Base-by-base conservation (phyloP, 768 basidiomycete species). In the Mycena indigotica region DNA sequence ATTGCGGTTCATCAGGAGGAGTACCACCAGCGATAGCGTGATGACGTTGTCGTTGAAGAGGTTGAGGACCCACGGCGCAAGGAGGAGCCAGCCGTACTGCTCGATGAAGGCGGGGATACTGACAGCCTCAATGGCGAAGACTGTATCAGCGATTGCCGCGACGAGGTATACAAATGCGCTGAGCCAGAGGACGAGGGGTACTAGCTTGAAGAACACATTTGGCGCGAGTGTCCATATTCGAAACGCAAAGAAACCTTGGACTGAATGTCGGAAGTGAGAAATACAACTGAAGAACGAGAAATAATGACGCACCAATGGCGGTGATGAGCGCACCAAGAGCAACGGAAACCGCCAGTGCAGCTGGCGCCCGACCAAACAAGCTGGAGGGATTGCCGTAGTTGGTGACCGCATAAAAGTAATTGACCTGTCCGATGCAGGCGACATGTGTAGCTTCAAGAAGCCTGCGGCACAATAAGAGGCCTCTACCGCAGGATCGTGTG, bases 191-290 rank as follows among this genome's bases (percentile, higher is more conserved):
- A 23, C 8, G 6, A 44, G 8, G 41, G 41, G 41, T 8, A 44
- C 23, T 13, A 44, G 6, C n/a, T 44, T 44, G 41, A 44, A 15
- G 13, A 44, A 23, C n/a, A 5, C n/a, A 21, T 44, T 44, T 5
- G 41, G 41, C 13, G 41, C 41, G 41, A 44, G 41, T 6, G 41
- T 44, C 41, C 41, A 48, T 17, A 55, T 55, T 4, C 53, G 41
- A 16, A n/a, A 38, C 4, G 53, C 28, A 45, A 55, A 55, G 45
- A 55, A 55, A 15, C 44, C 25, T 30, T 55, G 53, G 3, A 55
- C 53, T 55, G 21, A n/a, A 15, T 1, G 28, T 8, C 23, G 41
- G 12, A 44, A 26, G n/a, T 5, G 19, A 16, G 5, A n/a, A 15
- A 6, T 24, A 10, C 30, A 13, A 24, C 40, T 21, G 41, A 21